These are phyloP conservation scores for Globisporangium sylvaticum DNA, from an alignment of 352 stramenopile species.

Conservation along the genomic window DNA sequence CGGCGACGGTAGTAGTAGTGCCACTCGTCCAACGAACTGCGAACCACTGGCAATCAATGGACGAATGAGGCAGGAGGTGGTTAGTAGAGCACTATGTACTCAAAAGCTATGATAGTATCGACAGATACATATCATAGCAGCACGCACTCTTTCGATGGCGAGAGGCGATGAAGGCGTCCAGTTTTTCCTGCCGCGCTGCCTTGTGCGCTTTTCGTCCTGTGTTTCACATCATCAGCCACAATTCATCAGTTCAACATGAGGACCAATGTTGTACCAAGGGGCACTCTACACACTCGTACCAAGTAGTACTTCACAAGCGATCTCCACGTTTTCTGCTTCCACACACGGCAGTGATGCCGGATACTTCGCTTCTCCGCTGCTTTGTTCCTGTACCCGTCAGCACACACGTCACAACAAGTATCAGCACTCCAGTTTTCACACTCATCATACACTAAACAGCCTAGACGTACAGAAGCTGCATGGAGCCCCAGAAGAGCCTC, in stretches of 20 bases:
- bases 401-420: too few species aligned
- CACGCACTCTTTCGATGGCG: conserved; percentile 34
- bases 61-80: background rate
- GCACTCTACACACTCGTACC: conserved; percentile 13
- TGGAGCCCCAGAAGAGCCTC: conserved; percentile 36
- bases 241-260: background rate
- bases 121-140: too few species aligned
- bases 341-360: conserved; percentile 14
- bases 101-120: too few species aligned
- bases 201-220: conserved; percentile 30
- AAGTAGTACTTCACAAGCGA: conserved; percentile 23
- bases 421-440: background rate
- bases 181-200: conserved; percentile 20
- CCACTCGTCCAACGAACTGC: conserved; percentile 30
- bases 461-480: conserved; percentile 45
- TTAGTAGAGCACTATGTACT: too few species aligned
- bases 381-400: too few species aligned
- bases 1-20: conserved; percentile 35
- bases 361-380: conserved; percentile 35
- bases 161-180: conserved; percentile 27
- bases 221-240: conserved; percentile 12
- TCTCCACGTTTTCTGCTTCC: conserved; percentile 9
- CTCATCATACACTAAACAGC: too few species aligned
- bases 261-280: background rate
- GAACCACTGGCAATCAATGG: conserved; percentile 16